A percentile compares a stretch with the other conserved stretches of the same genome.
These are phyloP conservation scores for Anastatica hierochuntica DNA, from an alignment of 345 rosid species.

Conservation along the genomic window DNA sequence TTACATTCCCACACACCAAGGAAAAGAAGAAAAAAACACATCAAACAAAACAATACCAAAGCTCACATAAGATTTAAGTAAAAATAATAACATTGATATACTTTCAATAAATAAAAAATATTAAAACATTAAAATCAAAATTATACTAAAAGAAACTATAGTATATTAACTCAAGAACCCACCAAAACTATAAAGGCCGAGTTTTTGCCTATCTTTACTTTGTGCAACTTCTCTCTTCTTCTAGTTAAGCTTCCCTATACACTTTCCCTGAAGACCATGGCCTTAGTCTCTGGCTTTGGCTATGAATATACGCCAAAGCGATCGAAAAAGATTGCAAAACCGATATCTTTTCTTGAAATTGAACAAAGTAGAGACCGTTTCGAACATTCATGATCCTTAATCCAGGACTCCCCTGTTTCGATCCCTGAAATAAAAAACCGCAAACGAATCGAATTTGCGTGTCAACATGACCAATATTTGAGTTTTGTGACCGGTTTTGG, in stretches of 20 bases:
- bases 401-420: constrained; percentile 37
- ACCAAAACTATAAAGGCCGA: constrained; percentile 6
- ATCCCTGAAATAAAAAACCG: constrained; percentile 39
- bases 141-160: background rate
- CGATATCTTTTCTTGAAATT: constrained; percentile 56
- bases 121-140: constrained; percentile 4
- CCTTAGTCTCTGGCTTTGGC: constrained; percentile 43
- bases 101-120: constrained; percentile 1
- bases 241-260: constrained; percentile 31
- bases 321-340: constrained; percentile 72
- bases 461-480: background rate
- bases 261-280: constrained; percentile 30
- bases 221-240: constrained; percentile 14
- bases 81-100: background rate
- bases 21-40: background rate
- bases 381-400: constrained; percentile 61
- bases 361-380: constrained; percentile 63
- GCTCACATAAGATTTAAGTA: background rate
- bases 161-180: constrained; percentile 12
- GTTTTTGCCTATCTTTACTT: constrained; percentile 16
- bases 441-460: background rate
- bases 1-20: constrained; percentile 9
- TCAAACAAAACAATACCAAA: constrained; percentile 8
- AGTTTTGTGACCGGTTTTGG: too few species aligned
- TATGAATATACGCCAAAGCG: constrained; percentile 75